These are phyloP conservation scores for Epichloe hybrida DNA, from an alignment of 2,329 filamentous ascomycete species.

Conservation along the genomic window DNA sequence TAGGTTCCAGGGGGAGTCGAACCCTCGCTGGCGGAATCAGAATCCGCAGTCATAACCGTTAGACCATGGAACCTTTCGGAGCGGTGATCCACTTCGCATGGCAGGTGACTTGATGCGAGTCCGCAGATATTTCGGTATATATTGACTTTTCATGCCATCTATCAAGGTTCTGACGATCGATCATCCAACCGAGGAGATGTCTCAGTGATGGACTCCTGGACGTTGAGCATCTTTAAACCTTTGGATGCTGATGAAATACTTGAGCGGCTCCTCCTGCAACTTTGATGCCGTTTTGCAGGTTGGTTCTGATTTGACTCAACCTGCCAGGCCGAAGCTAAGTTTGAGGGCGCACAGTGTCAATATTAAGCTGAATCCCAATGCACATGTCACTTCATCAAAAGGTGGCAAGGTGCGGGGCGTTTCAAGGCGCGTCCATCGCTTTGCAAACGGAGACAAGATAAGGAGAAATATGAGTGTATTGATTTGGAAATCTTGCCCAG, in stretches of 20 bases:
- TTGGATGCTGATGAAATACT: not conserved
- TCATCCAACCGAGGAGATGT: no score
- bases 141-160: not conserved
- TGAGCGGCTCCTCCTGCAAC: not conserved
- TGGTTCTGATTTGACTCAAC: not conserved
- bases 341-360: no score
- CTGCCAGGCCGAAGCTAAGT: no score
- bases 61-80: slow-evolving; percentile 21
- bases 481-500: no score
- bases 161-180: no score
- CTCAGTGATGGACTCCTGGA: no score
- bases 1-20: slow-evolving; percentile 23
- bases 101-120: slow-evolving; percentile 3
- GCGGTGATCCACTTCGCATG: slow-evolving; percentile 15
- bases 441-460: no score
- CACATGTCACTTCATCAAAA: no score
- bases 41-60: slow-evolving; percentile 25
- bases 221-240: not conserved
- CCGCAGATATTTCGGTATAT: not conserved
- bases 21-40: slow-evolving; percentile 25
- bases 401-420: no score
- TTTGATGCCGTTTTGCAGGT: not conserved
- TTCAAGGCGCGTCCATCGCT: no score
- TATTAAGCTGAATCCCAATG: no score
- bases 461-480: no score